These are phyloP conservation scores for Kodamaea arcana DNA, from an alignment of 1,139 yeast species.

Conservation along the genomic window DNA sequence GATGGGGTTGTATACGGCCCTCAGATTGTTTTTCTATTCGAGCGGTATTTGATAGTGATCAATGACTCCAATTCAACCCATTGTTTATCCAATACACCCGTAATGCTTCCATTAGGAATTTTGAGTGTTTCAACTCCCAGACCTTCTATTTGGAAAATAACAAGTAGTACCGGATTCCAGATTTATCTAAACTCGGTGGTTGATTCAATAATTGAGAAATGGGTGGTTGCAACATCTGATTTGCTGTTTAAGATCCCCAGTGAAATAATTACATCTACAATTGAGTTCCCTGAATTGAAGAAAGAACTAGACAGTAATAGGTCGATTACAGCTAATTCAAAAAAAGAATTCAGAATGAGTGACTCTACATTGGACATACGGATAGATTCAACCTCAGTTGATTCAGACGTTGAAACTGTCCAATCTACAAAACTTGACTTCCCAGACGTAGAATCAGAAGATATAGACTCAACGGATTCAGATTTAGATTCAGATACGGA, in stretches of 20 bases:
- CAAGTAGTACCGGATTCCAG: constrained; percentile 1
- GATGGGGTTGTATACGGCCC: constrained; percentile 9
- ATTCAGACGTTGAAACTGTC: too few relatives aligned
- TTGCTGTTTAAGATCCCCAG: constrained; percentile 28
- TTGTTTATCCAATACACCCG: constrained; percentile 4
- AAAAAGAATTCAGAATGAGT: background rate
- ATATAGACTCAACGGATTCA: too few relatives aligned
- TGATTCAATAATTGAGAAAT: constrained; percentile 35
- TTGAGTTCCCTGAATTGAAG: constrained; percentile 8
- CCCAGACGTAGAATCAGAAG: too few relatives aligned
- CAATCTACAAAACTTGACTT: too few relatives aligned
- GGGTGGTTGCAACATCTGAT: constrained; percentile 45
- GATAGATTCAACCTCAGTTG: too few relatives aligned
- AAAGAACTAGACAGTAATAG: too few relatives aligned
- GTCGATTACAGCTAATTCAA: background rate
- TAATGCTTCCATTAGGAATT: constrained; percentile 13
- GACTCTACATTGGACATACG: background rate
- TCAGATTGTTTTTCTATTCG: constrained; percentile 30
- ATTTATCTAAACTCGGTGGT: constrained; percentile 20
- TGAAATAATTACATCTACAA: constrained; percentile 36
- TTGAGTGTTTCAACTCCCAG: constrained; percentile 15
- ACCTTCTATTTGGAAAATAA: constrained; percentile 17
- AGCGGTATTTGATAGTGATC: constrained; percentile 25
- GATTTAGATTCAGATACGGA: constrained; percentile 12
- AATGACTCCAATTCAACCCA: constrained; percentile 9